Evolutionary conservation across 495 filamentous ascomycete species (phyloP).

Genomic region (Xylaria intraflava): DNA sequence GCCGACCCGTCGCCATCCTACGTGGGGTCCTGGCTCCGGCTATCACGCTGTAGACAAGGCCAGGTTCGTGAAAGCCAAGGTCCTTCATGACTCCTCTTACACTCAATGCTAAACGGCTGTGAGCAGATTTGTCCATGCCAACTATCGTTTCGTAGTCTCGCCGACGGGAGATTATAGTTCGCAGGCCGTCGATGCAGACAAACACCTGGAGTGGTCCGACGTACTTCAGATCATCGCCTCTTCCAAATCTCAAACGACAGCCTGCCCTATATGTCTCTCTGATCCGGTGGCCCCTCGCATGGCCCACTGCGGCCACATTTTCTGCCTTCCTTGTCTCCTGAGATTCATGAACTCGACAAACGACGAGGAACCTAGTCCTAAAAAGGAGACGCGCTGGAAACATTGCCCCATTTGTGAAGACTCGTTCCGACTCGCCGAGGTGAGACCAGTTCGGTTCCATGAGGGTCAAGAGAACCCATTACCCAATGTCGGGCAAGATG

Average conservation of each 20-base stretch:
- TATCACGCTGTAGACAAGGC: slow-evolving; percentile 91
- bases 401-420: slow-evolving; percentile 98
- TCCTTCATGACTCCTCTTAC: not conserved
- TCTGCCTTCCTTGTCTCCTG: slow-evolving; percentile 88
- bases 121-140: slow-evolving; percentile 82
- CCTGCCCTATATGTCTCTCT: slow-evolving; percentile 90
- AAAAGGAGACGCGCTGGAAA: slow-evolving; percentile 69
- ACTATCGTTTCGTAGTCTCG: slow-evolving; percentile 93
- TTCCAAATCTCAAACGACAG: slow-evolving; percentile 75
- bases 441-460: slow-evolving; percentile 87
- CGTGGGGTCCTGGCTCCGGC: slow-evolving; percentile 83
- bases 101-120: slow-evolving; percentile 12
- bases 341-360: slow-evolving; percentile 92
- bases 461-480: slow-evolving; percentile 76
- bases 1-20: slow-evolving; percentile 55
- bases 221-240: slow-evolving; percentile 90
- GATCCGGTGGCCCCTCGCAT: slow-evolving; percentile 90
- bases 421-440: slow-evolving; percentile 76
- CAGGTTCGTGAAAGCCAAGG: slow-evolving; percentile 38
- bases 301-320: slow-evolving; percentile 96
- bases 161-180: slow-evolving; percentile 70
- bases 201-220: slow-evolving; percentile 83
- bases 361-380: slow-evolving; percentile 53
- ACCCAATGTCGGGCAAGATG: slow-evolving; percentile 78
- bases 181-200: slow-evolving; percentile 80